Evolutionary conservation across 1,284 basidiomycete genomes (phyloP).

Genomic region (Ustilago bromivora): DNA sequence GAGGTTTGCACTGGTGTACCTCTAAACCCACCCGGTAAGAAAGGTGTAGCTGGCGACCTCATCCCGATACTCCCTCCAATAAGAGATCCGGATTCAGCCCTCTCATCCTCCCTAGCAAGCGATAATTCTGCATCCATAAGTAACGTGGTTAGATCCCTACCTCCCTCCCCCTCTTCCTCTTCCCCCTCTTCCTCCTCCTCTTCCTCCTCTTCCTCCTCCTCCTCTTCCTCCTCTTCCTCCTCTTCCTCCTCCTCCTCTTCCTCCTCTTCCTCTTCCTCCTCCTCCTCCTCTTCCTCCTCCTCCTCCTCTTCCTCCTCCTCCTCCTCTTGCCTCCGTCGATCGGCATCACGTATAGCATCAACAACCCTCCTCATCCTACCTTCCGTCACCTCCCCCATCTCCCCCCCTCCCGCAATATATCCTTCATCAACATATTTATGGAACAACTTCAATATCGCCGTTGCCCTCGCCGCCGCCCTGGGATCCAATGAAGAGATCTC

Average conservation of each 20-base stretch:
- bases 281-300: constrained; percentile 11
- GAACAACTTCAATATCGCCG: constrained; percentile 63
- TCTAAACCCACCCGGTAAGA: constrained; percentile 46
- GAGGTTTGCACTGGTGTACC: constrained; percentile 11
- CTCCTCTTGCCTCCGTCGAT: constrained; percentile 3
- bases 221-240: constrained; percentile 12
- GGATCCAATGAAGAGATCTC: constrained; percentile 63
- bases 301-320: constrained; percentile 14
- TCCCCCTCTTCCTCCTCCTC: constrained; percentile 12
- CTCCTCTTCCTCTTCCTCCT: constrained; percentile 20
- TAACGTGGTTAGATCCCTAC: constrained; percentile 35
- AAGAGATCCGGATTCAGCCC: constrained; percentile 30
- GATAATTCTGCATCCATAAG: constrained; percentile 47
- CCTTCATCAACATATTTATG: constrained; percentile 65
- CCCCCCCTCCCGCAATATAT: constrained; percentile 33
- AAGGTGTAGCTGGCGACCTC: constrained; percentile 35
- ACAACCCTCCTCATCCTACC: constrained; percentile 35
- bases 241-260: constrained; percentile 17
- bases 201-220: constrained; percentile 12
- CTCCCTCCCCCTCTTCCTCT: background rate
- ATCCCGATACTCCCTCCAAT: constrained; percentile 19
- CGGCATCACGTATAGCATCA: constrained; percentile 33
- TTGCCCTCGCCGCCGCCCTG: constrained; percentile 57
- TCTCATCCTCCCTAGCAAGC: constrained; percentile 27
- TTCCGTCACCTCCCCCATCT: constrained; percentile 28